Evolutionary conservation across 2,329 filamentous ascomycete species (phyloP), one percentile per base, ranked within the genome.

Genomic region (Aspergillus caelatus): DNA sequence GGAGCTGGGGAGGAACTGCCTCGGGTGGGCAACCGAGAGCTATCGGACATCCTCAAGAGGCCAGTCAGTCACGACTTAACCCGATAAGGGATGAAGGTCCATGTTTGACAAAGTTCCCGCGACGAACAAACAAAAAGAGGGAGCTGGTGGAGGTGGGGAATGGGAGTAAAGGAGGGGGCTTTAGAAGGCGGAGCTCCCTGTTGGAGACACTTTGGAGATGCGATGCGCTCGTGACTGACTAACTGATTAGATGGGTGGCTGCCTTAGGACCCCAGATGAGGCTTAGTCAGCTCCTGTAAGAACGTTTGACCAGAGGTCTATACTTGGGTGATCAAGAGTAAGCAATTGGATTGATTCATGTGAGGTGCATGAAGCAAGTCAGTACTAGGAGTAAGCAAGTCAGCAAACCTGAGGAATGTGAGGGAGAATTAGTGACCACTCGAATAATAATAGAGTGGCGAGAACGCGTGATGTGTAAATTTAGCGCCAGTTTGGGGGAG

Each of bases 1-100:
- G 75, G 75, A 68, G 70, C 71, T 64, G 73, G 71, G 63, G 72
- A 69, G 28, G 72, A 66, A 62, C 63, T 68, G 65, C 66, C 67
- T 72, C 68, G 71, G 62, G 67, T 63, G 62, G 67, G 70, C 64
- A 65, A 65, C 62, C 67, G 68, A 62, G 68, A 68, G 54, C 66
- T 67, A 62, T 75, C 74, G 53, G 74, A 65, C 74, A 76, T 77
- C 63, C 66, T 75, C 65, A 50, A 62, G 57, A 62, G 60, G 55
- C 41, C 46, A 60, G 60, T 62, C 61, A 34, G 60, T 43, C 65
- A 62, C 66, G 66, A 70, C 58, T 66, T 69, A 70, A 61, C 65
- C 68, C 60, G 62, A 68, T 64, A 63, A 65, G 54, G 61, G 60
- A 62, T 60, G 68, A 60, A 61, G 63, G 62, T 65, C 63, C 69